Evolutionary conservation across 164 flowering plant genomes (phyloP).

Genomic region (Euptelea pleiosperma): DNA sequence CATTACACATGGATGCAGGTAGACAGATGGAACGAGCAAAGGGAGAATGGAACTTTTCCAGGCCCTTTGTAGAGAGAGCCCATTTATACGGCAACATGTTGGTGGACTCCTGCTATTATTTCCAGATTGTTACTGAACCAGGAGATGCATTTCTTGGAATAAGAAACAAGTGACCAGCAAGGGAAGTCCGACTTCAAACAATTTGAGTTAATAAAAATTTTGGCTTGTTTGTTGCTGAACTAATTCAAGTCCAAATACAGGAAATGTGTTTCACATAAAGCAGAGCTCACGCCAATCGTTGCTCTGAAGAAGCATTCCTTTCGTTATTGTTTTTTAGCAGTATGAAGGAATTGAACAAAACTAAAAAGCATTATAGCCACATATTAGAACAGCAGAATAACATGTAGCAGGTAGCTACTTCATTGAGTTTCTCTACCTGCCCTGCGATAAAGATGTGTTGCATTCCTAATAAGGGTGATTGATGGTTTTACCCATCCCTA

Average conservation of each 20-base stretch:
- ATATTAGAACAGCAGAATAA: no score
- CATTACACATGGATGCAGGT: slow-evolving; percentile 13
- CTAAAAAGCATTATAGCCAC: no score
- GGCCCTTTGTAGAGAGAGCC: slow-evolving; percentile 26
- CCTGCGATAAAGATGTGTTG: no score
- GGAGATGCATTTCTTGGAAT: slow-evolving; percentile 6
- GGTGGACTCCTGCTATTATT: neutral
- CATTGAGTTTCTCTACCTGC: no score
- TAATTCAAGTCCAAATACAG: no score
- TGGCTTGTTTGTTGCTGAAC: neutral
- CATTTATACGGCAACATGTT: no score
- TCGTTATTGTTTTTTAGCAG: no score
- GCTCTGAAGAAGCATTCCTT: no score
- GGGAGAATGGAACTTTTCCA: slow-evolving; percentile 31
- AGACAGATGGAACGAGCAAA: slow-evolving; percentile 29
- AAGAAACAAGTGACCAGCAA: neutral
- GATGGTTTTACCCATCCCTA: no score
- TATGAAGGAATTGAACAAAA: no score
- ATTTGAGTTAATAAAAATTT: neutral
- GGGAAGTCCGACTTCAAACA: neutral
- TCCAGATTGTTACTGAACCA: slow-evolving; percentile 4
- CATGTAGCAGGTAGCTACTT: no score
- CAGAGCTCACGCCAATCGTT: neutral
- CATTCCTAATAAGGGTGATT: no score
- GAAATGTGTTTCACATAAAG: slow-evolving; percentile 7